These are phyloP conservation scores for Ogataea polymorpha DNA, from an alignment of 805 yeast genomes.

Conservation along the genomic window DNA sequence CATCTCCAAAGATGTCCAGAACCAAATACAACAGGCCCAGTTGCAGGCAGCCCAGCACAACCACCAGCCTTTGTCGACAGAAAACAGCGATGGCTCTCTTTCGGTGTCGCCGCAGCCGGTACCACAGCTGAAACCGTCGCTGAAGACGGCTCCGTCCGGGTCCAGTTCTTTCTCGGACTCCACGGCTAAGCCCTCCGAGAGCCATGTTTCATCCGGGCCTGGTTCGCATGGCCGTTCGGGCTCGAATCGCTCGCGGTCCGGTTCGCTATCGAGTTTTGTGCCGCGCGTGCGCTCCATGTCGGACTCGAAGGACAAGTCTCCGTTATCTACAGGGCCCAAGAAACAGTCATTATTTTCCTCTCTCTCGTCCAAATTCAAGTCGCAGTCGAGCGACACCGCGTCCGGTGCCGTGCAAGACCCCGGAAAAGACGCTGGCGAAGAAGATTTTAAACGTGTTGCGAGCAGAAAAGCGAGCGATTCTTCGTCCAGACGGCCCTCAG, in stretches of 20 bases:
- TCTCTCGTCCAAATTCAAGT: slow-evolving; percentile 34
- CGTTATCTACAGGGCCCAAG: slow-evolving; percentile 14
- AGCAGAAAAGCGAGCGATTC: background rate
- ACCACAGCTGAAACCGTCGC: slow-evolving; percentile 8
- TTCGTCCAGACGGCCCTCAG: slow-evolving; percentile 1
- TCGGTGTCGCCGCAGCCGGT: background rate
- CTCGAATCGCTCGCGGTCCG: slow-evolving; percentile 17
- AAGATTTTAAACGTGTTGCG: slow-evolving; percentile 1
- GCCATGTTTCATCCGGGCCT: background rate
- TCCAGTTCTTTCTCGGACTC: background rate
- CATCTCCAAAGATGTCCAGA: slow-evolving; percentile 30
- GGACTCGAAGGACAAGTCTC: slow-evolving; percentile 19
- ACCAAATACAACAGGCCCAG: slow-evolving; percentile 30
- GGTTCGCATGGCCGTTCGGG: slow-evolving; percentile 6
- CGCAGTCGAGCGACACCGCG: slow-evolving; percentile 13
- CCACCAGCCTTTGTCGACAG: slow-evolving; percentile 1
- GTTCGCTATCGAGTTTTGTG: slow-evolving; percentile 16
- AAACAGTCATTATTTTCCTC: slow-evolving; percentile 33
- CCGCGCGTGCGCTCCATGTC: slow-evolving; percentile 15
- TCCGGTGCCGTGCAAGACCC: background rate
- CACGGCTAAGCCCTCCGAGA: background rate
- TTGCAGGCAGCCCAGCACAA: slow-evolving; percentile 21
- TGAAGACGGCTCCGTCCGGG: background rate
- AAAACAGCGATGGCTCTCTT: background rate
- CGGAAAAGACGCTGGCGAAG: background rate